Base-by-base conservation (phyloP, 805 yeast species). In the Saturnispora serradocipensis region DNA sequence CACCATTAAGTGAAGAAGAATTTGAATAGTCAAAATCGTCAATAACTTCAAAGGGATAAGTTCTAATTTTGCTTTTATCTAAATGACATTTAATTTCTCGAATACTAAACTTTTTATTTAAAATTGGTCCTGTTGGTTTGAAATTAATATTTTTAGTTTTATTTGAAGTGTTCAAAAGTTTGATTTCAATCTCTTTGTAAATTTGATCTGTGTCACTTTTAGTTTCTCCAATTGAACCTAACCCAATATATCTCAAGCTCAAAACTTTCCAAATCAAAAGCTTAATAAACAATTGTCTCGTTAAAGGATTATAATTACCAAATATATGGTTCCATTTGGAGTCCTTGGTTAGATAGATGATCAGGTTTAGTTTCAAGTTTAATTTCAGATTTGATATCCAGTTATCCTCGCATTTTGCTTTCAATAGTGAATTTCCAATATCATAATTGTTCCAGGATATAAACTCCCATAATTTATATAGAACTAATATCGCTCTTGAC, bases 221-320 rank as follows among this genome's bases (percentile, higher is more conserved):
- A 43, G 20, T 15, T 43, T 54, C 15, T 50, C 40, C 32, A 47
- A 48, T 28, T 7, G 25, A 22, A 9, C 43, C 27, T 27, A 52
- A 50, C 24, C 49, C 52, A 2, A 59, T 18, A 11, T 61, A 55
- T 18, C 51, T 47, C 16, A 60, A 69, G 51, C 54, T 82, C 70
- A 62, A 69, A 64, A 43, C 65, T 55, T 87, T 76, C 85, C 91
- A 88, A 46, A 86, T 73, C 16, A 88, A 53, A 22, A 88, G 70
- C 40, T 89, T 71, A 46, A 77, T 71, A 63, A 81, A 88, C 59
- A 81, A 85, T 4, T 84, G 75, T 36, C 96, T 71, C 24, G 86
- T 81, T 16, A 87, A 65, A 3, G 95, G 89, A 59, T 81, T 77
- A 88, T 95, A 88, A 65, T 88, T 95, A 38, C 82, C 76, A 59